Evolutionary conservation across 495 filamentous ascomycete genomes (phyloP).

Genomic region (Neurospora sublineolata): DNA sequence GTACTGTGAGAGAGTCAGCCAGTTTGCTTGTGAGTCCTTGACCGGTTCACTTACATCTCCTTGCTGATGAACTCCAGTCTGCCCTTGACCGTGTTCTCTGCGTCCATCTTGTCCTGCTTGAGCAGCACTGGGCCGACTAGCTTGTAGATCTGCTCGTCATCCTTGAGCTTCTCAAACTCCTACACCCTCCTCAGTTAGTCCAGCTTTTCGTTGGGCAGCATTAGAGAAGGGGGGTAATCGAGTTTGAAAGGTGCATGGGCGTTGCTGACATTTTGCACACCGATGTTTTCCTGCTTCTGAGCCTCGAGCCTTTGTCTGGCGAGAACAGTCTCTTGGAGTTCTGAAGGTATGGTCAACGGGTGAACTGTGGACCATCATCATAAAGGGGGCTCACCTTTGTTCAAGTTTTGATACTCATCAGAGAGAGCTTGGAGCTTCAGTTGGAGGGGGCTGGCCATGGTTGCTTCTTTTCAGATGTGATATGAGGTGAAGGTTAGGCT

Average conservation of each 20-base stretch:
- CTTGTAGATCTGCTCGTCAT: conserved; percentile 86
- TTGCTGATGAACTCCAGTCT: conserved; percentile 85
- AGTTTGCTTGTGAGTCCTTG: conserved; percentile 2
- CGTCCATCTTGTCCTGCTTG: conserved; percentile 86
- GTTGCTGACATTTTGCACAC: conserved; percentile 60
- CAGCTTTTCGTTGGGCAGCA: background rate
- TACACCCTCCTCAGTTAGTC: conserved; percentile 13
- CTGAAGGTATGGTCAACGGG: conserved; percentile 31
- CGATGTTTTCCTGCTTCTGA: conserved; percentile 83
- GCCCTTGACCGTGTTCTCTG: conserved; percentile 77
- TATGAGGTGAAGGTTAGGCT: background rate
- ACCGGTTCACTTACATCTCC: conserved; percentile 56
- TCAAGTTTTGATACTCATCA: conserved; percentile 77
- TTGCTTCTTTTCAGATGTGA: background rate
- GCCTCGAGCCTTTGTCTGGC: conserved; percentile 90
- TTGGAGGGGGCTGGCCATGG: conserved; percentile 38
- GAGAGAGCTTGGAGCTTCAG: conserved; percentile 64
- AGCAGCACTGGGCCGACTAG: conserved; percentile 83
- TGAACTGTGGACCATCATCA: background rate
- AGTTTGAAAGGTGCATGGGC: too few species aligned
- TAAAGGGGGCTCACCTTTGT: conserved; percentile 48
- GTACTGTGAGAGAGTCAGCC: conserved; percentile 39
- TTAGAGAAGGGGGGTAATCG: too few species aligned
- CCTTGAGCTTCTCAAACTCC: conserved; percentile 72
- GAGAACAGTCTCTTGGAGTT: conserved; percentile 61